Evolutionary conservation across 2,329 filamentous ascomycete genomes (phyloP), one percentile per base, ranked within the genome.

Genomic region (Fusarium brevicatenulatum): DNA sequence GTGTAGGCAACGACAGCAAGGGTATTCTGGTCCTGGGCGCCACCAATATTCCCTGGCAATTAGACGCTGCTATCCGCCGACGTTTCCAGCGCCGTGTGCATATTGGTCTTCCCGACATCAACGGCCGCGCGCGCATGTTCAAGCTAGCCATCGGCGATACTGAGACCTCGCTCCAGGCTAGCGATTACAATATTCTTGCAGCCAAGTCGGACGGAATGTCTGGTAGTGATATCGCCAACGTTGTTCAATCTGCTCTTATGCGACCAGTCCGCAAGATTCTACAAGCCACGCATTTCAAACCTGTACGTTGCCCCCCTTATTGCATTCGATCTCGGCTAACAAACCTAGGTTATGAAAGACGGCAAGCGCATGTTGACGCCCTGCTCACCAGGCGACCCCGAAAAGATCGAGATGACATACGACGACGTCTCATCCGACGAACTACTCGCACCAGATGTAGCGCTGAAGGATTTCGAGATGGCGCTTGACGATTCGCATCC

Each of bases 41-140:
- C 60, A 99, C 96, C 63, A 99, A 99, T 81, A 98, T 99, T 71
- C 96, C 96, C 23, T 99, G 96, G 96, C 95, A 99, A 86, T 88
- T 99, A 54, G 96, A 99, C 81, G 93, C 94, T 16, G 96, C 96
- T 76, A 99, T 99, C 78, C 92, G 96, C 76, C 90, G 96, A 82
- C 94, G 96, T 79, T 99, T 99, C 86, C 97, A 99, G 83, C 89
- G 96, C 77, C 89, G 96, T 84, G 95, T 99, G 34, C 96, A 99
- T 83, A 99, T 99, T 82, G 94, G 93, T 73, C 85, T 99, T 49
- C 96, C 96, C 11, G 96, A 99, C 80, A 78, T 91, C 46, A 92
- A 94, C 21, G 96, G 95, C 30, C 90, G 96, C 70, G 95, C 95
- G 80, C 95, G 86, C 72, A 97, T 98, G 95, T 98, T 98, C 83